Conservation (phyloP, 352 stramenopile genomes). For the Pythium grandisporangium region DNA sequence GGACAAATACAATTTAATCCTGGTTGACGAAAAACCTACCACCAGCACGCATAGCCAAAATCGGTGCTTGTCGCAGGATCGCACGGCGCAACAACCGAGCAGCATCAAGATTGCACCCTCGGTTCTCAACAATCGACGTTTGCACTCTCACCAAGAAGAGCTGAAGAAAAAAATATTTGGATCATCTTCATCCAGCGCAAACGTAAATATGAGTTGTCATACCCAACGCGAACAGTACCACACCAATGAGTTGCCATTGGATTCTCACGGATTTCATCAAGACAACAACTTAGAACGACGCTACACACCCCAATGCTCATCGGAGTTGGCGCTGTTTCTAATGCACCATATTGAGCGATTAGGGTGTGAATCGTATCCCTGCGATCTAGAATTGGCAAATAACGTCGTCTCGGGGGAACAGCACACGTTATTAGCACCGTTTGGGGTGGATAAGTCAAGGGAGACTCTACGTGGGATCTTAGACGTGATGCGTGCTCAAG, state of each 20-base stretch:
- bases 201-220: too few relatives aligned
- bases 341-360: not conserved
- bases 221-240: not conserved
- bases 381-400: not conserved
- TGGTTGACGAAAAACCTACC: constrained; percentile 63
- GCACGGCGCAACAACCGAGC: not conserved
- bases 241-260: too few relatives aligned
- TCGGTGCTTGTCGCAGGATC: too few relatives aligned
- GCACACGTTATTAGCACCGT: not conserved
- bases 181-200: too few relatives aligned
- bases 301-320: too few relatives aligned
- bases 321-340: not conserved
- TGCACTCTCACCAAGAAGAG: not conserved
- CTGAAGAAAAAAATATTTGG: not conserved
- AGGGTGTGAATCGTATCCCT: not conserved
- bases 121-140: not conserved
- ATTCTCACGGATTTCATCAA: too few relatives aligned
- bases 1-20: constrained; percentile 82
- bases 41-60: too few relatives aligned
- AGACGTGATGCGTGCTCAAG: too few relatives aligned
- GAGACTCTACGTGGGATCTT: not conserved
- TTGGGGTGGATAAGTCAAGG: not conserved
- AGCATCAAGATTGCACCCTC: not conserved
- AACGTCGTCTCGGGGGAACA: not conserved
- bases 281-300: too few relatives aligned